Conservation (phyloP, 306 rosid genomes). For the Acacia confusa region DNA sequence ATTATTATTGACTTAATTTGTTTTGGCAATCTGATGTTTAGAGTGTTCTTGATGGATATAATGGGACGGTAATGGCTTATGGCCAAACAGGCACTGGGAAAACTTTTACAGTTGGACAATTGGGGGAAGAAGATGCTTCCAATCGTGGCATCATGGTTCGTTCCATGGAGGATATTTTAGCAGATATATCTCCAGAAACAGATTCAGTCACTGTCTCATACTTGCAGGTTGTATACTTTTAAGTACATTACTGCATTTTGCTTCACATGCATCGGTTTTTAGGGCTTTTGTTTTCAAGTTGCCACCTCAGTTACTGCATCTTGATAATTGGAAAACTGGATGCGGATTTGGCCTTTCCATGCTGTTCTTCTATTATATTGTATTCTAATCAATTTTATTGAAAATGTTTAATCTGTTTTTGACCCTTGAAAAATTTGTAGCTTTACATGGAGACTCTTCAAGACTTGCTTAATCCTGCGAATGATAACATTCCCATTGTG, state of each 20-base stretch:
- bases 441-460: conserved; percentile 95
- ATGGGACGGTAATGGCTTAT: conserved; percentile 99
- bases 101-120: conserved; percentile 89
- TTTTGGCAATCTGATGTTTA: conserved; percentile 37
- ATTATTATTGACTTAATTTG: conserved; percentile 22
- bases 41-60: conserved; percentile 96
- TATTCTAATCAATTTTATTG: conserved; percentile 20
- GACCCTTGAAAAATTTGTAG: conserved; percentile 45
- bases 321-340: background rate
- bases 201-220: conserved; percentile 80
- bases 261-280: conserved; percentile 19
- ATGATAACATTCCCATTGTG: conserved; percentile 87
- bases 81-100: conserved; percentile 99
- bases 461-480: conserved; percentile 86
- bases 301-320: background rate
- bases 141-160: conserved; percentile 97
- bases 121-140: conserved; percentile 84
- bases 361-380: conserved; percentile 21
- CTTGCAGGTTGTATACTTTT: conserved; percentile 64
- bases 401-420: conserved; percentile 26
- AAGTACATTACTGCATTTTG: conserved; percentile 12
- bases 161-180: conserved; percentile 91
- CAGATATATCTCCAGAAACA: conserved; percentile 66
- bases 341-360: conserved; percentile 27
- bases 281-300: conserved; percentile 1